These are phyloP conservation scores for Dendryphion nanum DNA, from an alignment of 2,329 filamentous ascomycete species.

Conservation along the genomic window DNA sequence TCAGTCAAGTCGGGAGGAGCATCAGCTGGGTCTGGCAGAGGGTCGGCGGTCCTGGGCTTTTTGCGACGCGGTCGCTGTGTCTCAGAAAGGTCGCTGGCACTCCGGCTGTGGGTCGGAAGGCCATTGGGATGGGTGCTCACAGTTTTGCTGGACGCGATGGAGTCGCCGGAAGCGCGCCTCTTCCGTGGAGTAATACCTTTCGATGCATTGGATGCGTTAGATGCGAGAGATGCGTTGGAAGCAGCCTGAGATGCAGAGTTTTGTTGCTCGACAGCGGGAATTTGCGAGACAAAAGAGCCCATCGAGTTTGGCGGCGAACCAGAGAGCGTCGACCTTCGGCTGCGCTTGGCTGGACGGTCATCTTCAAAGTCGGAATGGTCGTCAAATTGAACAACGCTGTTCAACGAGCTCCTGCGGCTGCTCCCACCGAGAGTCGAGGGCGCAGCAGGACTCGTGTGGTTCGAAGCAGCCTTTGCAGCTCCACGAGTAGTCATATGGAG, in stretches of 20 bases:
- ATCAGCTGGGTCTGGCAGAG: conserved; percentile 25
- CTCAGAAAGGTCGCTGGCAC: conserved; percentile 36
- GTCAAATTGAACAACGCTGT: conserved; percentile 30
- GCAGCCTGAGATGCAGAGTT: conserved; percentile 21
- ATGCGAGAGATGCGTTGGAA: conserved; percentile 16
- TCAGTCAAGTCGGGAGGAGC: conserved; percentile 37
- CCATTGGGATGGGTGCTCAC: conserved; percentile 27
- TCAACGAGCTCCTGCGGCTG: conserved; percentile 41
- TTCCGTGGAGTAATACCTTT: no score
- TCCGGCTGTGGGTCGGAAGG: conserved; percentile 28
- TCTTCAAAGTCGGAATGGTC: conserved; percentile 30
- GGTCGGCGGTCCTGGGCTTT: conserved; percentile 32
- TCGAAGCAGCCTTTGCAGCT: conserved; percentile 40
- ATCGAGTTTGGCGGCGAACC: conserved; percentile 33
- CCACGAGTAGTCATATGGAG: conserved; percentile 51
- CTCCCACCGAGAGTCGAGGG: conserved; percentile 33
- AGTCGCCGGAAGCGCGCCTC: conserved; percentile 34
- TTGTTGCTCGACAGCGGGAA: conserved; percentile 27
- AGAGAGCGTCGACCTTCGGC: conserved; percentile 38
- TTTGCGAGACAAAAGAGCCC: conserved; percentile 29
- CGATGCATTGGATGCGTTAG: conserved; percentile 19
- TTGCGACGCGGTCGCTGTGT: conserved; percentile 33
- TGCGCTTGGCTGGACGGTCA: conserved; percentile 38
- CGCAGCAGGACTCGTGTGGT: conserved; percentile 33
- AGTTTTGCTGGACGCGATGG: conserved; percentile 30